Percentiles rank a stretch among this genome's conserved stretches.
Conservation (phyloP, 202 grass and related monocot species). For the Hordeum pubiflorum region DNA sequence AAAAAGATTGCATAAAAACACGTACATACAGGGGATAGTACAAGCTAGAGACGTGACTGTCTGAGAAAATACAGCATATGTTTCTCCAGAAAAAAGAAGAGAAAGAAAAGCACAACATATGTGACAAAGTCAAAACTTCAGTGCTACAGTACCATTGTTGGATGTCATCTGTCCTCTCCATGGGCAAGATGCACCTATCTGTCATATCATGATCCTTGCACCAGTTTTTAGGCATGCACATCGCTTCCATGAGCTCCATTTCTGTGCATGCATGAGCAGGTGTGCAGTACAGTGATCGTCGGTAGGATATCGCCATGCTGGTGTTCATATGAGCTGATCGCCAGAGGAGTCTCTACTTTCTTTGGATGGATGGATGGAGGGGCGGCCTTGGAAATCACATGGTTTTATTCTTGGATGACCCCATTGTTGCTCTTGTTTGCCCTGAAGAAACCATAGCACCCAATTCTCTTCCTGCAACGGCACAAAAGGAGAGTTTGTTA, state of each 20-base stretch:
- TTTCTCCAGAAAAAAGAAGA: neutral
- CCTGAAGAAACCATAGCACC: conserved; percentile 54
- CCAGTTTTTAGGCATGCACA: neutral
- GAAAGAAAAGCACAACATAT: neutral
- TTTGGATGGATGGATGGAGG: neutral
- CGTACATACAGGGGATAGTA: conserved; percentile 16
- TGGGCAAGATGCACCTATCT: neutral
- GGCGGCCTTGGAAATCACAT: neutral
- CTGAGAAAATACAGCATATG: neutral
- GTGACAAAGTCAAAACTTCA: neutral
- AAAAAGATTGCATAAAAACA: neutral
- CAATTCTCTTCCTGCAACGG: conserved; percentile 38
- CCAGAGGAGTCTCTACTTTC: neutral
- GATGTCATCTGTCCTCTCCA: neutral
- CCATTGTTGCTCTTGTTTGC: conserved; percentile 20
- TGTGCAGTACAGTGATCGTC: neutral
- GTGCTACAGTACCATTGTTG: neutral
- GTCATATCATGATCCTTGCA: neutral
- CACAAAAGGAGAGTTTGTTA: neutral
- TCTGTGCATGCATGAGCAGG: neutral
- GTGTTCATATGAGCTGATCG: neutral
- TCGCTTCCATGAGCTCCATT: conserved; percentile 1
- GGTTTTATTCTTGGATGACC: conserved; percentile 3
- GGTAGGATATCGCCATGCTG: neutral
- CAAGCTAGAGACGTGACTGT: neutral